Percentiles rank a stretch among this genome's conserved stretches.
These are phyloP conservation scores for Eutypella sp. DNA, from an alignment of 2,329 filamentous ascomycete species.

Conservation along the genomic window DNA sequence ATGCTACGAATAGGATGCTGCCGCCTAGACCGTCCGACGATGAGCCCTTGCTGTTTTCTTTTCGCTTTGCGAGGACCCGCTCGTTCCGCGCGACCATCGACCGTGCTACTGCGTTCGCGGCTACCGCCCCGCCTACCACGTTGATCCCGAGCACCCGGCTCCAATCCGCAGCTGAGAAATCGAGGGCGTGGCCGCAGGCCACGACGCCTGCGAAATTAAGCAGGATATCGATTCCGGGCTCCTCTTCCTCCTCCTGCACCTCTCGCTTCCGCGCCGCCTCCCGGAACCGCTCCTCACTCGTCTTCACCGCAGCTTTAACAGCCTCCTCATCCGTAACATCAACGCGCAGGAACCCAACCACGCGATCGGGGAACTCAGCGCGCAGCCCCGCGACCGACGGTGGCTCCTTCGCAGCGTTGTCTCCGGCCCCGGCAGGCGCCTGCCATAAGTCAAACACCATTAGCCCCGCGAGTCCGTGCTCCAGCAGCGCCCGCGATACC, in stretches of 20 bases:
- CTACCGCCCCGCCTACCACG: conserved; percentile 64
- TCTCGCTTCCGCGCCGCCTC: conserved; percentile 27
- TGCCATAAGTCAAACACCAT: conserved; percentile 27
- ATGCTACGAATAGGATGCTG: conserved; percentile 61
- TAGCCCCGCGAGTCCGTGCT: conserved; percentile 26
- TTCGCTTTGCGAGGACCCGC: too few relatives aligned
- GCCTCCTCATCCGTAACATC: conserved; percentile 53
- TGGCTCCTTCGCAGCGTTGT: conserved; percentile 19
- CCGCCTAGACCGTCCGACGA: too few relatives aligned
- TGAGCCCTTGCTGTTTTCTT: too few relatives aligned
- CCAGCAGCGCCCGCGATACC: conserved; percentile 23
- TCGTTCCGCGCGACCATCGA: conserved; percentile 46
- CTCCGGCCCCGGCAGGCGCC: too few relatives aligned
- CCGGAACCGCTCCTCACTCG: conserved; percentile 18
- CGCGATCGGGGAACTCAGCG: conserved; percentile 47
- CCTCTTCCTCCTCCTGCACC: conserved; percentile 37
- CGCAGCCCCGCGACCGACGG: conserved; percentile 40
- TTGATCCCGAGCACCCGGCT: conserved; percentile 65
- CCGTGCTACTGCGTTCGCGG: conserved; percentile 57
- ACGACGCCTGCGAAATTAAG: conserved; percentile 67
- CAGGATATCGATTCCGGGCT: conserved; percentile 46
- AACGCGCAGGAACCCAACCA: conserved; percentile 46
- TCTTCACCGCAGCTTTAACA: conserved; percentile 31
- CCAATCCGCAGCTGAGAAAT: conserved; percentile 56
- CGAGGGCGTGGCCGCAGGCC: conserved; percentile 54